Base-by-base conservation (phyloP, 805 yeast genomes). In the Lipomyces starkeyi region DNA sequence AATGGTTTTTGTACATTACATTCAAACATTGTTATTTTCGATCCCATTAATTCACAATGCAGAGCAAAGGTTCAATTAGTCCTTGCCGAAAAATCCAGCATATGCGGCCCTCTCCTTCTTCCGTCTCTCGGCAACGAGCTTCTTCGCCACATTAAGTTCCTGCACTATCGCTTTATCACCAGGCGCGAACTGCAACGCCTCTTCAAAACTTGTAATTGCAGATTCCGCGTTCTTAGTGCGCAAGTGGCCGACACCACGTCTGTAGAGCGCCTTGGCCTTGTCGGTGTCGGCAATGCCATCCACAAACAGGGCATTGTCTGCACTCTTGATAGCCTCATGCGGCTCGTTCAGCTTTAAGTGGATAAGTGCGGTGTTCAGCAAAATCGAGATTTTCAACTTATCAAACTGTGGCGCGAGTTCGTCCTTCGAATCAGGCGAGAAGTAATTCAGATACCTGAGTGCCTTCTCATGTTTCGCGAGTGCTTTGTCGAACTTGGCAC, bases 221-320 rank as follows among this genome's bases (percentile, higher is more conserved):
- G 82, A 84, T 34, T 87, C 91, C 67, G 89, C 90, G 75, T 91
- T 88, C 74, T 88, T 88, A 22, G 84, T 81, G 17, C 84, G 79
- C 67, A 86, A 77, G 74, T 88, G 84, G 0, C 93, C 97, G 74
- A 85, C 81, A 57, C 97, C 98, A 79, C 93, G 88, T 77, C 98
- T 88, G 81, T 89, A 93, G 56, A 86, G 81, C 0, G 97, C 97
- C 80, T 93, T 93, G 11, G 97, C 91, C 76, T 85, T 85, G 29
- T 92, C 87, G 70, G 87, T 85, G 59, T 87, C 91, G 66, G 88
- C 91, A 4, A 87, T 80, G 1, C 74, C 79, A 56, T 87, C 90
- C 34, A 84, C 84, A 57, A 84, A 89, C 55, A 91, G 81, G 1
- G 91, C 97, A 56, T 86, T 85, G 1, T 87, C 81, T 3, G 96